phyloP scores from a whole-genome alignment of 129 eudicot species.

The Oenanthe sinensis region DNA sequence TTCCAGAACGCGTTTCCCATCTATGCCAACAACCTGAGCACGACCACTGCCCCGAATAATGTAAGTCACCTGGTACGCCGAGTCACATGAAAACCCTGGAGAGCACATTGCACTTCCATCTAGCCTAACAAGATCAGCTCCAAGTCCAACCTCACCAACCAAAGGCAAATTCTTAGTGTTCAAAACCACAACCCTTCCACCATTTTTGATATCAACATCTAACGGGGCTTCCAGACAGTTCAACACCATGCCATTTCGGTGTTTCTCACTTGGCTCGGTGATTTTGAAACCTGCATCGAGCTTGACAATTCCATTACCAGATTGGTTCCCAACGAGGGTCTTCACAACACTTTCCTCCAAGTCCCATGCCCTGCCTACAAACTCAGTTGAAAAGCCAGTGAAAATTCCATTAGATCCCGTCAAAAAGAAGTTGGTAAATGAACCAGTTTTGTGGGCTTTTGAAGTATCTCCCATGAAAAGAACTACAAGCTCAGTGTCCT shows the following conservation, averaged over 20 bases:
- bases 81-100: conserved; percentile 90
- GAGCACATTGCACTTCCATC: conserved; percentile 82
- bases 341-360: conserved; percentile 52
- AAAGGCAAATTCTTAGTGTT: conserved; percentile 81
- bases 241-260: conserved; percentile 54
- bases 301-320: conserved; percentile 59
- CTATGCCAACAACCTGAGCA: too few relatives aligned
- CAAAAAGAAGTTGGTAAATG: conserved; percentile 60
- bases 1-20: too few relatives aligned
- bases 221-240: conserved; percentile 78
- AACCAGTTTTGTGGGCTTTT: conserved; percentile 63
- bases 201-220: conserved; percentile 73
- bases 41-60: too few relatives aligned
- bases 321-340: conserved; percentile 51
- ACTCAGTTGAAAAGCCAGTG: conserved; percentile 85
- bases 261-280: conserved; percentile 58
- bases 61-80: too few relatives aligned
- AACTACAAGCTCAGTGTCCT: conserved; percentile 59
- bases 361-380: conserved; percentile 75
- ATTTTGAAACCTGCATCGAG: conserved; percentile 41
- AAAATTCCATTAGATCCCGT: conserved; percentile 81
- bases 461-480: conserved; percentile 79
- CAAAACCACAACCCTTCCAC: conserved; percentile 70
- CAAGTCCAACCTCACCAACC: conserved; percentile 81
- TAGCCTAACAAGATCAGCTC: conserved; percentile 71